Conservation (phyloP, 2,329 filamentous ascomycete genomes). For the Paramyrothecium roridum region DNA sequence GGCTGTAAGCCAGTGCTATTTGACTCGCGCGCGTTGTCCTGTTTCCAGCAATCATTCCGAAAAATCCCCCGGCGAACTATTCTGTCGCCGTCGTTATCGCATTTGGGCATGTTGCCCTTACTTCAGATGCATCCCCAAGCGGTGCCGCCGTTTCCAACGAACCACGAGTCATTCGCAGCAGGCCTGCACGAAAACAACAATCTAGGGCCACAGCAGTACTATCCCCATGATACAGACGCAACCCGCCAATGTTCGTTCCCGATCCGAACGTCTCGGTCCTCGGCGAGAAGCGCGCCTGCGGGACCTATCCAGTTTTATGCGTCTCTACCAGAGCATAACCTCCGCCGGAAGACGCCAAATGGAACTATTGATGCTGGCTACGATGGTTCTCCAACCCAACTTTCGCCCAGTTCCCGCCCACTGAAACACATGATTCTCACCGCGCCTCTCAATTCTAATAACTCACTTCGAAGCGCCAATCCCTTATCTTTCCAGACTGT, state of each 20-base stretch:
- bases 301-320: slow-evolving; percentile 15
- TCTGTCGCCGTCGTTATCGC: slow-evolving; percentile 19
- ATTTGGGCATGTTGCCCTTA: slow-evolving; percentile 43
- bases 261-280: slow-evolving; percentile 26
- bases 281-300: slow-evolving; percentile 10
- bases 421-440: slow-evolving; percentile 81
- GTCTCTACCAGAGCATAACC: slow-evolving; percentile 63
- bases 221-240: slow-evolving; percentile 23
- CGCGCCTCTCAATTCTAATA: slow-evolving; percentile 27
- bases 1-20: slow-evolving; percentile 35
- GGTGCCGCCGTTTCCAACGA: slow-evolving; percentile 41
- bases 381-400: slow-evolving; percentile 76
- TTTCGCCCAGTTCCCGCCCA: slow-evolving; percentile 70
- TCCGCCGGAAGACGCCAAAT: slow-evolving; percentile 88
- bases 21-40: slow-evolving; percentile 18
- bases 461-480: slow-evolving; percentile 9
- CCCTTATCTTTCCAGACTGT: slow-evolving; percentile 9
- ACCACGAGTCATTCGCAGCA: slow-evolving; percentile 30
- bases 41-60: slow-evolving; percentile 16
- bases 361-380: slow-evolving; percentile 92
- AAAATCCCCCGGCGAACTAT: slow-evolving; percentile 8
- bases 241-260: slow-evolving; percentile 24
- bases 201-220: slow-evolving; percentile 10
- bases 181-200: slow-evolving; percentile 12
- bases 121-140: slow-evolving; percentile 48